Percentiles rank a stretch among this genome's conserved stretches.
These are phyloP conservation scores for Triticum dicoccoides DNA, from an alignment of 176 grass and related monocot genomes.

Conservation along the genomic window DNA sequence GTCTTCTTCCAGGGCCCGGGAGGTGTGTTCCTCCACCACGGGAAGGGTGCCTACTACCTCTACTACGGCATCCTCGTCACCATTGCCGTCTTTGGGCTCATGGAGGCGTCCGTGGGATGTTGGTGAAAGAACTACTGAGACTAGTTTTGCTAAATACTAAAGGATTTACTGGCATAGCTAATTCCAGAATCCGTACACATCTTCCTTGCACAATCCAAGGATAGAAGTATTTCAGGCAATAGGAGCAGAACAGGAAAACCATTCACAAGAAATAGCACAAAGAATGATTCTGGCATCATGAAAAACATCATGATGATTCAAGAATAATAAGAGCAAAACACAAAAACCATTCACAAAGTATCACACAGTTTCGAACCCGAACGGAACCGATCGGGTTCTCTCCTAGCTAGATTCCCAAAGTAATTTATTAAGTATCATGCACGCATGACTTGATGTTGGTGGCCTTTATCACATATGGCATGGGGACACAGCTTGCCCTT, in stretches of 20 bases:
- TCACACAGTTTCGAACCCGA: neutral
- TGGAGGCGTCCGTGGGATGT: neutral
- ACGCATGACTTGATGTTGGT: no score
- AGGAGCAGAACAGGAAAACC: neutral
- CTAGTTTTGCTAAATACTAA: neutral
- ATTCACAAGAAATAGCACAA: neutral
- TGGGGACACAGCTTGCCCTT: no score
- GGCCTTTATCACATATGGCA: no score
- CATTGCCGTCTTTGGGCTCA: neutral
- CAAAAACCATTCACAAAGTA: neutral
- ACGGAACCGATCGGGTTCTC: neutral
- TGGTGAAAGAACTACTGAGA: neutral
- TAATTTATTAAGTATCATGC: no score
- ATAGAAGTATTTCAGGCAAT: neutral
- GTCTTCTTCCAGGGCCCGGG: neutral
- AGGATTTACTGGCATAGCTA: neutral
- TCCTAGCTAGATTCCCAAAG: no score
- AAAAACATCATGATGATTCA: neutral
- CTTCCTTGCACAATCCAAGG: neutral
- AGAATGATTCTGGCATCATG: neutral
- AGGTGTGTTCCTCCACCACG: constrained; percentile 13
- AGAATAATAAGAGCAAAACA: neutral
- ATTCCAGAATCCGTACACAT: neutral
- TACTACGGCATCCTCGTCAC: constrained; percentile 2
- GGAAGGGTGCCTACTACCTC: neutral